Base-by-base conservation (phyloP, 208 protist species). In the Acanthamoeba royreba region DNA sequence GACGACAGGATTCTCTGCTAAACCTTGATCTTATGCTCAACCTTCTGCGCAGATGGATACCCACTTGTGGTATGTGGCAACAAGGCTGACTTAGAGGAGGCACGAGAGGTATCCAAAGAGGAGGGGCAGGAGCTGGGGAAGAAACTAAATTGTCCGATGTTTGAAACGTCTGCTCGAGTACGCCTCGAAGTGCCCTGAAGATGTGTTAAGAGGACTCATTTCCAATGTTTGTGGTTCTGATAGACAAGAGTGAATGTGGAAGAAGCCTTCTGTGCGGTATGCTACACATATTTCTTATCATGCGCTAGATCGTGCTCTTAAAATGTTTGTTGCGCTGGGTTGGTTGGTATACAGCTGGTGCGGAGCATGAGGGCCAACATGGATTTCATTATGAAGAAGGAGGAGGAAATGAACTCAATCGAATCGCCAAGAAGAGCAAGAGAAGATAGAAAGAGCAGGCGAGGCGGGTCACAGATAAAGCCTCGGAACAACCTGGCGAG, bases 131-230 rank as follows among this genome's bases (percentile, higher is more conserved):
- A 95, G 11, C 88, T 98, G 9, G 96, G 95, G 40, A 77, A 74
- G 43, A 85, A 79, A 15, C 94, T 96, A 28, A 91, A 83, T 15
- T 94, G 52, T 40, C 19, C 66, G 4, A 95, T 95, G 53, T 63
- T 95, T 22, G 95, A 96, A 55, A 86, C 94, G 79, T 58, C 96
- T 33, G 96, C 97, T 7, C 98, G 98, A 93, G 93, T 92, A 17
- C 92, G 97, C 69, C 81, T 97, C 17, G 98, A 98, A 19, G 96
- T 98, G 28, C n/a, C n/a, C n/a, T n/a, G n/a, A n/a, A n/a, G n/a
- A n/a, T n/a, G n/a, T n/a, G n/a, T n/a, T n/a, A n/a, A n/a, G n/a
- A n/a, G n/a, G n/a, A n/a, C n/a, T n/a, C n/a, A n/a, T n/a, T n/a
- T n/a, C n/a, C n/a, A n/a, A n/a, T n/a, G n/a, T n/a, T n/a, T n/a